Percentiles rank a stretch among this genome's conserved stretches.
Conservation (phyloP, 2,329 filamentous ascomycete species). For the Colletotrichum chrysophilum region DNA sequence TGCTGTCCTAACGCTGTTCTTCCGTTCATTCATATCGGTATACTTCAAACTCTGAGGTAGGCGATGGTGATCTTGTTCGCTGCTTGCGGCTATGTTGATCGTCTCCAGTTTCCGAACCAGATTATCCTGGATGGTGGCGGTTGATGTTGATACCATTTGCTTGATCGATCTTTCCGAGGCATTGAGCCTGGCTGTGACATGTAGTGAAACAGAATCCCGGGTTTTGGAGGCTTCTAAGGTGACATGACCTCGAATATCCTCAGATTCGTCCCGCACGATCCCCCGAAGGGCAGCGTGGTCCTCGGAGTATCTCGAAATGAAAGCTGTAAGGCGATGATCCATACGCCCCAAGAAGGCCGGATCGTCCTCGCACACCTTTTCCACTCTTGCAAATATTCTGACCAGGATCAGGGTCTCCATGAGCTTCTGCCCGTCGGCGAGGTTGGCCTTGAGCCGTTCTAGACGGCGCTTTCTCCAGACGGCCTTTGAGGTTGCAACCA, state of each 20-base stretch:
- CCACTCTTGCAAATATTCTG: not conserved
- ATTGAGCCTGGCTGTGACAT: not conserved
- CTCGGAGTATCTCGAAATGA: not conserved
- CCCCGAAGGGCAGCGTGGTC: not conserved
- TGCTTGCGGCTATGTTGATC: not conserved
- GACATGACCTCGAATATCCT: not conserved
- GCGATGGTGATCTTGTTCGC: not conserved
- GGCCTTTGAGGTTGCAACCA: not conserved
- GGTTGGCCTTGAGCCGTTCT: not conserved
- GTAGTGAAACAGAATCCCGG: not conserved
- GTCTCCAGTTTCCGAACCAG: not conserved
- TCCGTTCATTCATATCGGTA: not conserved
- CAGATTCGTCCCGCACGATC: not conserved
- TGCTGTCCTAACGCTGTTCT: not conserved
- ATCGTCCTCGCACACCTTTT: not conserved
- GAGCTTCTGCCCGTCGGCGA: not conserved
- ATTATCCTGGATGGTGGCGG: not conserved
- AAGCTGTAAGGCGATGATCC: not conserved
- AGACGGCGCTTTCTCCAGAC: not conserved
- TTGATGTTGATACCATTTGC: not conserved
- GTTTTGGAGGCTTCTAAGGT: not conserved
- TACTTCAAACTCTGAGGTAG: not conserved
- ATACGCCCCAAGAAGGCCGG: rapidly evolving
- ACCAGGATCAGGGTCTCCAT: not conserved
- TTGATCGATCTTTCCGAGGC: not conserved